Evolutionary conservation across 805 yeast genomes (phyloP).

Genomic region (Saccharomycopsis amapae): DNA sequence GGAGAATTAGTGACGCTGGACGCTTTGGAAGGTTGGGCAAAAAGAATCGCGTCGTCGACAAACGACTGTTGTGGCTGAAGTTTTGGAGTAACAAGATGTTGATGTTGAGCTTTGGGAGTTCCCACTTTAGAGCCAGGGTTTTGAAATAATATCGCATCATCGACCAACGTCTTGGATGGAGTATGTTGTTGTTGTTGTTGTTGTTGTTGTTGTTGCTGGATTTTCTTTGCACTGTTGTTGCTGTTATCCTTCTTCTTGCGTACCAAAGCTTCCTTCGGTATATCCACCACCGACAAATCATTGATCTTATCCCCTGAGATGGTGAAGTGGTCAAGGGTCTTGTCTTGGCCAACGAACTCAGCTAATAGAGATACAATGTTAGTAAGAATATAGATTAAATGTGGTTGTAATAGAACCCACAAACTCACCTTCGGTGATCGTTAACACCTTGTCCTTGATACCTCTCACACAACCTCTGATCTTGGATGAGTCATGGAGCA

Average conservation of each 20-base stretch:
- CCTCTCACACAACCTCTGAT: conserved; percentile 37
- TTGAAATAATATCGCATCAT: conserved; percentile 13
- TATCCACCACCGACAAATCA: conserved; percentile 49
- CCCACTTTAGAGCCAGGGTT: not conserved
- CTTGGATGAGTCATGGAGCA: conserved; percentile 35
- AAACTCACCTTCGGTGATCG: conserved; percentile 32
- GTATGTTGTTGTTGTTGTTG: conserved; percentile 9
- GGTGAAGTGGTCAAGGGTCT: conserved; percentile 15
- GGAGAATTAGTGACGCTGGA: conserved; percentile 18
- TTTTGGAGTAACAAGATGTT: not conserved
- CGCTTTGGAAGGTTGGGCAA: conserved; percentile 23
- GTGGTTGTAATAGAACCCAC: not conserved
- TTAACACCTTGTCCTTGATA: conserved; percentile 34
- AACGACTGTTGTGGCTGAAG: conserved; percentile 3
- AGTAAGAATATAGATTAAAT: not conserved
- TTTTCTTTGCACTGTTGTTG: conserved; percentile 18
- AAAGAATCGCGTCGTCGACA: conserved; percentile 29
- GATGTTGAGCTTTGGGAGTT: not conserved
- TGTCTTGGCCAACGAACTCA: conserved; percentile 14
- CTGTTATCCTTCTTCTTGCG: conserved; percentile 24
- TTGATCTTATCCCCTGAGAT: conserved; percentile 36
- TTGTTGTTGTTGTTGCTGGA: conserved; percentile 16
- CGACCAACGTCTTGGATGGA: conserved; percentile 4
- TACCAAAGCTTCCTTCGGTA: conserved; percentile 33
- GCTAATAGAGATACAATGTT: conserved; percentile 10